Evolutionary conservation across 768 basidiomycete genomes (phyloP), one percentile per base, ranked within the genome.

Genomic region (Kwoniella botswanensis): DNA sequence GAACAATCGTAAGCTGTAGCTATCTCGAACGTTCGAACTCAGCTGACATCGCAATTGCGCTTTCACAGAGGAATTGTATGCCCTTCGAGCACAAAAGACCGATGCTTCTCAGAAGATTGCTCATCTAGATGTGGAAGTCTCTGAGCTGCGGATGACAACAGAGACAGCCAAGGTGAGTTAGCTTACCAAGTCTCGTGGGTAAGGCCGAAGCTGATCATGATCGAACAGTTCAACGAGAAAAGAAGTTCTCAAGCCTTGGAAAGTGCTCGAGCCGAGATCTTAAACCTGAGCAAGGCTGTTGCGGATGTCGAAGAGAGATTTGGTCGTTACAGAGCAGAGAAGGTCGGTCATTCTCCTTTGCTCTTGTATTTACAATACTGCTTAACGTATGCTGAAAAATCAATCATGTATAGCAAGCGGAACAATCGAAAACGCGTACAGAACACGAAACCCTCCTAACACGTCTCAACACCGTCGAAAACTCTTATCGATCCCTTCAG

Each of bases 211-310:
- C 52, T 70, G 74, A 65, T 60, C 60, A 42, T 59, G 10, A 4
- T 41, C 43, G 44, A 21, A 52, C 80, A 95, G 91, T 96, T 94
- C 87, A 93, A 92, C 84, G 82, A 94, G 70, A 91, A 94, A 68
- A 89, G 93, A 1, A 87, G 93, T 15, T 86, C 89, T 4, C 93
- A 94, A 84, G 93, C 95, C 83, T 86, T 95, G 7, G 84, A 90
- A 70, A 88, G 94, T 4, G 87, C 92, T 4, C 89, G 91, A 82
- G 86, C 88, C 0, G 94, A 97, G 84, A 88, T 88, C 17, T 88
- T 92, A 67, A 91, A 92, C 58, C 86, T 88, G 24, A 89, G 88
- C 73, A 82, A 86, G 18, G 92, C 94, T 76, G 88, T 94, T 63
- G 85, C 86, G 2, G 82, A 87, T 67, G 91, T 93, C 82, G 88